Evolutionary conservation across 2,329 filamentous ascomycete species (phyloP), one percentile per base, ranked within the genome.

Genomic region (Fusarium neocosmosporiellum): DNA sequence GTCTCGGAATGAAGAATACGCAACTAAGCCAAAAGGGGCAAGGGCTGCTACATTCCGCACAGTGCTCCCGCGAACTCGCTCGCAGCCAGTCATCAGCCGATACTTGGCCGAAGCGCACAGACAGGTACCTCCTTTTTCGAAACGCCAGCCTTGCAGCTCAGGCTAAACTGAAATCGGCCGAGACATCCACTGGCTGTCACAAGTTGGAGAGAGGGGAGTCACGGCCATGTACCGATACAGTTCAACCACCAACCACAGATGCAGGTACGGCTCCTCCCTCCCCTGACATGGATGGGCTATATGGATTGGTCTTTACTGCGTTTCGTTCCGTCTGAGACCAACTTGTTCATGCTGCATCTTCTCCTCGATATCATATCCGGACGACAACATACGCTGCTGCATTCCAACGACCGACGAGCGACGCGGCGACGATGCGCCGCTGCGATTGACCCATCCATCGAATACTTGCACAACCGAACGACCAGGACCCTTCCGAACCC

Each of bases 201-300:
- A 72, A 39, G 70, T 70, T 65, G 43, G 64, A 66, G 62, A 67
- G 66, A 69, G 46, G 43, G 67, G 61, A 53, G 46, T 53, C 46
- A n/a, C 46, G 53, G 66, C 61, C 62, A 69, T 43, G 65, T 73
- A 63, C 69, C 34, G 54, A 60, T 66, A 55, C 46, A 50, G 58
- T 63, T 69, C 36, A 66, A 73, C 61, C 72, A 73, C 75, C 70
- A 77, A 77, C 75, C 75, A 77, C 61, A 67, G 73, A 75, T 75
- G 75, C 75, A 77, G 75, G 75, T 73, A 72, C 75, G 60, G 65
- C 73, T 69, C 59, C 67, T 66, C 57, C 60, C 59, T 75, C 75
- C 75, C 75, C 75, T 77, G 75, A 77, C 75, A 77, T 77, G 75
- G 75, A 75, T 70, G 65, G 64, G 66, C 53, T 60, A 55, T 53